phyloP scores from a whole-genome alignment of 176 grass and related monocot genomes.

The Ensete glaucum region DNA sequence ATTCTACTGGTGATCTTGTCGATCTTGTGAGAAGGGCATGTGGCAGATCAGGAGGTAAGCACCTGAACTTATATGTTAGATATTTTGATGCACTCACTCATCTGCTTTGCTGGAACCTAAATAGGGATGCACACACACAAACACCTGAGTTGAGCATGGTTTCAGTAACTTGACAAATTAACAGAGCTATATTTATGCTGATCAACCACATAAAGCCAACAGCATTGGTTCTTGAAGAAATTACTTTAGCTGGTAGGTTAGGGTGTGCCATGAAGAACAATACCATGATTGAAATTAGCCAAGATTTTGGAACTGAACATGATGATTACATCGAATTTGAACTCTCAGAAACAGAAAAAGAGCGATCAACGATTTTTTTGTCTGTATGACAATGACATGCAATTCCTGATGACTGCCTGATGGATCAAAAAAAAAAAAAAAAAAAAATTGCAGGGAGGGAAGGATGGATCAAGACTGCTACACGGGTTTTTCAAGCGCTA shows the following conservation, averaged over 20 bases:
- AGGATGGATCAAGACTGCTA: slow-evolving; percentile 84
- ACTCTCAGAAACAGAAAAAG: no score
- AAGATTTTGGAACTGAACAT: no score
- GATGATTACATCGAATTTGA: no score
- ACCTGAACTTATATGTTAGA: neutral
- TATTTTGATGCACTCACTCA: neutral
- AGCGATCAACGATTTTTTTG: no score
- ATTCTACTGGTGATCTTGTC: slow-evolving; percentile 54
- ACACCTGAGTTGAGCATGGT: neutral
- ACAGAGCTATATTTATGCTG: neutral
- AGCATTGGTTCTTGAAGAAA: neutral
- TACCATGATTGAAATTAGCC: neutral
- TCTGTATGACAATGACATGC: neutral
- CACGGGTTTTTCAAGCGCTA: slow-evolving; percentile 52
- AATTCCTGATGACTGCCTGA: slow-evolving; percentile 5
- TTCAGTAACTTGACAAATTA: neutral
- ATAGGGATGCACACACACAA: neutral
- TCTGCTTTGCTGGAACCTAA: no score
- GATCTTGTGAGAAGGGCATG: slow-evolving; percentile 57
- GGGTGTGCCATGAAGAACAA: neutral
- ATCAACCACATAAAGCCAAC: neutral
- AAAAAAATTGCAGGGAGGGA: slow-evolving; percentile 53
- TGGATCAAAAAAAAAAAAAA: slow-evolving; percentile 16
- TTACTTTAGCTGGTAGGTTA: neutral
- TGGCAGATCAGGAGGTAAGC: slow-evolving; percentile 43